Percentiles rank a stretch among this genome's conserved stretches.
phyloP scores from a whole-genome alignment of 768 basidiomycete genomes.

The Calocybe cyanea region DNA sequence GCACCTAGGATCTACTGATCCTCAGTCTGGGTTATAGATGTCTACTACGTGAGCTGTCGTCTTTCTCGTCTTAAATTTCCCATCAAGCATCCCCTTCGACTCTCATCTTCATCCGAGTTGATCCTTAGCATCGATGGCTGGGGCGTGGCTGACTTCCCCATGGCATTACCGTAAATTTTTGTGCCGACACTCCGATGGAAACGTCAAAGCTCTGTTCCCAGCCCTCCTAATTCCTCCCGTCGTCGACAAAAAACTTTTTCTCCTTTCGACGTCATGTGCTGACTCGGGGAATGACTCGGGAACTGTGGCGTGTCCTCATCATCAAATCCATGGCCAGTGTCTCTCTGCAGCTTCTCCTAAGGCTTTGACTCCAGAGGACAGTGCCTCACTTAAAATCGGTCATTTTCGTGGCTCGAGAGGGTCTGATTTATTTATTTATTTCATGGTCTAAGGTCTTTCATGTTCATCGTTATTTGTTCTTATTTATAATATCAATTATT shows the following conservation, averaged over 20 bases:
- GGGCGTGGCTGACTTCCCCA: not conserved
- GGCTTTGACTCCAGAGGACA: no score
- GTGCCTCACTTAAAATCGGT: not conserved
- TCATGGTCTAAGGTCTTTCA: not conserved
- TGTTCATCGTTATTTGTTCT: constrained; percentile 6
- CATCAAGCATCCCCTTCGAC: not conserved
- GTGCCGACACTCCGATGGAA: not conserved
- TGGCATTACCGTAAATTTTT: not conserved
- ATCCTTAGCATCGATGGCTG: not conserved
- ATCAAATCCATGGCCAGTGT: no score
- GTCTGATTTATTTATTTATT: not conserved
- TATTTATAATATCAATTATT: constrained; percentile 14
- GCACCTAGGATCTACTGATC: no score
- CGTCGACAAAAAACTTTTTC: constrained; percentile 7
- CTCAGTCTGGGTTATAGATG: no score
- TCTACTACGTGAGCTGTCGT: no score
- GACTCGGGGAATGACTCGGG: constrained; percentile 17
- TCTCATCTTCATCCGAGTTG: not conserved
- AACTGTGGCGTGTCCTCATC: not conserved
- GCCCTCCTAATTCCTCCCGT: not conserved
- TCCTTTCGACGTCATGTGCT: constrained; percentile 6
- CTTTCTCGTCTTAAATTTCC: not conserved
- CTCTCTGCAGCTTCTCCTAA: no score
- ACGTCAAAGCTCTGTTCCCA: not conserved
- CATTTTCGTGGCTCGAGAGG: not conserved